Evolutionary conservation across 169 alveolate species (phyloP).

Genomic region (Eimeria maxima): DNA sequence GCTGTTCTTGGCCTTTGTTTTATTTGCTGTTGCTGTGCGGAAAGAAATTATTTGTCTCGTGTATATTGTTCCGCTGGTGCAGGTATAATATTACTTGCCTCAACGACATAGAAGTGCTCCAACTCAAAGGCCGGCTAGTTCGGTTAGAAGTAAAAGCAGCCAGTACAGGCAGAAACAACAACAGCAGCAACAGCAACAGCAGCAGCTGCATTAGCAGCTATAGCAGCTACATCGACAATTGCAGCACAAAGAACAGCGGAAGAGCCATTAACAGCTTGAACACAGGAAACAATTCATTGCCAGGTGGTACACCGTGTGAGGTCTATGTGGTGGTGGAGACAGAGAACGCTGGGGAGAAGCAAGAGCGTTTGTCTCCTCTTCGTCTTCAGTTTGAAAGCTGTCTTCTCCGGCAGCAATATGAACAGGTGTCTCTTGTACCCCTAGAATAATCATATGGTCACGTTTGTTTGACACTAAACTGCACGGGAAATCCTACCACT

Average conservation of each 20-base stretch:
- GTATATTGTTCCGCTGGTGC: neutral
- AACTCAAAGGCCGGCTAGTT: neutral
- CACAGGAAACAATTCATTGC: no score
- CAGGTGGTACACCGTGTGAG: neutral
- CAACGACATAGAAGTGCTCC: neutral
- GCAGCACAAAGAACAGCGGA: no score
- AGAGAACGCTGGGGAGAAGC: neutral
- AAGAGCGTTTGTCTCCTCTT: conserved; percentile 9
- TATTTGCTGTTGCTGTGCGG: neutral
- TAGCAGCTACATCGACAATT: no score
- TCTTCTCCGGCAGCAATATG: conserved; percentile 4
- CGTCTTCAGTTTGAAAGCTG: neutral
- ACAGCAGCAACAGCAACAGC: neutral
- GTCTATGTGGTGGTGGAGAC: neutral
- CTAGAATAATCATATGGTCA: neutral
- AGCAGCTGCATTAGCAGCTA: neutral
- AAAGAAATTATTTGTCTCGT: no score
- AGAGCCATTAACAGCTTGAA: no score
- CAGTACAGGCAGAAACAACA: neutral
- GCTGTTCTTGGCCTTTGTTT: neutral
- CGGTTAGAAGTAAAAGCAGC: neutral
- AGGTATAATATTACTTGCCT: conserved; percentile 6
- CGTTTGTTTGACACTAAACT: neutral
- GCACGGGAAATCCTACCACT: neutral
- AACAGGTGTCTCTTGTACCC: neutral